Conservation (phyloP, 495 filamentous ascomycete genomes). For the Oidiodendron maius region DNA sequence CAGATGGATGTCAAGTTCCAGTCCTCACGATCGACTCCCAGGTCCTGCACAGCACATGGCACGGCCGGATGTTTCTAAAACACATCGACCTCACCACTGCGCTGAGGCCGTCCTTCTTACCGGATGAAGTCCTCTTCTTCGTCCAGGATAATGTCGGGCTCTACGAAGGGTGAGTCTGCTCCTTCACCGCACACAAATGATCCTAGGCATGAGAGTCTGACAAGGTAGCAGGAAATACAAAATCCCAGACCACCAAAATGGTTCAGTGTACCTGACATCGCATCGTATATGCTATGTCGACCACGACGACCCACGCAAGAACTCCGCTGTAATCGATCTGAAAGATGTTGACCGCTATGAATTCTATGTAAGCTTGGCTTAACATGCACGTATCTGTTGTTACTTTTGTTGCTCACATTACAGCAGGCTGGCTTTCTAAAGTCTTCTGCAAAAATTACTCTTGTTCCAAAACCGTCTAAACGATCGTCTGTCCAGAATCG, state of each 20-base stretch:
- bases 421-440: conserved; percentile 84
- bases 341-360: conserved; percentile 89
- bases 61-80: conserved; percentile 92
- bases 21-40: not conserved
- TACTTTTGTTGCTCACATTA: conserved; percentile 14
- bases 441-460: conserved; percentile 87
- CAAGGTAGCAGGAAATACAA: conserved; percentile 72
- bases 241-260: conserved; percentile 88
- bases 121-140: conserved; percentile 87
- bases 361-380: conserved; percentile 59
- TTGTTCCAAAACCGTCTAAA: conserved; percentile 71
- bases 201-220: not conserved
- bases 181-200: not conserved
- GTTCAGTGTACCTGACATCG: conserved; percentile 92
- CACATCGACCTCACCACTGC: conserved; percentile 91
- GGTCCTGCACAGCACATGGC: conserved; percentile 13
- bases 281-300: conserved; percentile 95
- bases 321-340: conserved; percentile 78
- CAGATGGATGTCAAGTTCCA: not conserved
- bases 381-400: not conserved
- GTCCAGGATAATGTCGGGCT: conserved; percentile 95
- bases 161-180: conserved; percentile 79
- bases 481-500: conserved; percentile 43
- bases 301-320: conserved; percentile 76
- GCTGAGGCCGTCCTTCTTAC: conserved; percentile 80